Evolutionary conservation across 768 basidiomycete species (phyloP), one percentile per base, ranked within the genome.

Genomic region (Boletales sp.): DNA sequence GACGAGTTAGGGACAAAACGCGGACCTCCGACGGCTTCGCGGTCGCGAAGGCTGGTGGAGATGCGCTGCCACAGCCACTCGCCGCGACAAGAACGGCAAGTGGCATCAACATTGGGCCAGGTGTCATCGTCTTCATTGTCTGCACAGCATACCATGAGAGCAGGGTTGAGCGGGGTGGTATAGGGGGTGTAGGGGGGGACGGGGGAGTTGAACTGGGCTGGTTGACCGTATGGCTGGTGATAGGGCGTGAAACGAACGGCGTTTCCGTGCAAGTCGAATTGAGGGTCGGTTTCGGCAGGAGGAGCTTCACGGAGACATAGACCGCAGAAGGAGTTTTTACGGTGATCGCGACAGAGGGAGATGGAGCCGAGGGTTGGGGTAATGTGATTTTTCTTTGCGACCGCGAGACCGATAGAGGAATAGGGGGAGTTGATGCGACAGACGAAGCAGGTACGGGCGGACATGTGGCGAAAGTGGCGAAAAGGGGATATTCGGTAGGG

Each of bases 41-140:
- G 72, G 55, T 84, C 84, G 17, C 73, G 61, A 14, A 74, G 64
- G 35, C 72, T 75, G 4, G 64, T 52, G n/a, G 66, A 61, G n/a
- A 79, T 81, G 17, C 78, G 74, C 17, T 74, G 74, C 82, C 82
- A 85, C 4, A 90, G 70, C 72, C 77, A 80, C 63, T 90, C 86
- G 3, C 62, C 63, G 32, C 87, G 77, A 63, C 88, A 90, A 40
- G 67, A 68, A 36, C 81, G 75, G 63, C 87, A 90, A 8, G 87
- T 89, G 2, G 84, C 73, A 29, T 82, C 80, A 11, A 85, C 75
- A 7, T 73, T 73, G 0, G 83, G 80, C 77, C 83, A 89, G 0
- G 79, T 76, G 12, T 83, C 80, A 15, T 82, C 77, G 64, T 90
- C 87, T 52, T 87, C 87, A 59, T 88, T 89, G 59, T 86, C 86